Percentiles rank a stretch among this genome's conserved stretches.
These are phyloP conservation scores for Aspergillus homomorphus DNA, from an alignment of 495 filamentous ascomycete genomes.

Conservation along the genomic window DNA sequence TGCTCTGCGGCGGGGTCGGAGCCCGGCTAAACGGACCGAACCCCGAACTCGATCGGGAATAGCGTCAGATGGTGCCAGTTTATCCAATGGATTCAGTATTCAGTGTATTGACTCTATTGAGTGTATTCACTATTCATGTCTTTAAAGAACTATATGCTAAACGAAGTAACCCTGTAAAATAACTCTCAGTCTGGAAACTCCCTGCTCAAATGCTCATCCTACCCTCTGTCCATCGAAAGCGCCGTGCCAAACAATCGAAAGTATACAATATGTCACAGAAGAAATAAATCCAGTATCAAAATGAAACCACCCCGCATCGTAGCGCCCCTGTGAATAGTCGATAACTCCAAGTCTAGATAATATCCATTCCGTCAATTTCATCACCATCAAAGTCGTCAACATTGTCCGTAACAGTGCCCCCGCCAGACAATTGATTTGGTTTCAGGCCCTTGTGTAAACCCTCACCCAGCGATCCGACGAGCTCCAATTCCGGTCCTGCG, in stretches of 20 bases:
- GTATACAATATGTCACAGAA: neutral
- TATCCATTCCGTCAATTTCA: slow-evolving; percentile 71
- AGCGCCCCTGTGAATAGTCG: neutral
- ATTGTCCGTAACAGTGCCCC: slow-evolving; percentile 55
- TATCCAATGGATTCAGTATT: slow-evolving; percentile 1
- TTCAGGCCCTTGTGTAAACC: slow-evolving; percentile 47
- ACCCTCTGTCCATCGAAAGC: neutral
- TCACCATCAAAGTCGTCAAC: slow-evolving; percentile 61
- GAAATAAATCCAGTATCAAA: neutral
- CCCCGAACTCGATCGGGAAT: slow-evolving; percentile 14
- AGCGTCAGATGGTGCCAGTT: neutral
- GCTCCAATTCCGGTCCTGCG: slow-evolving; percentile 78
- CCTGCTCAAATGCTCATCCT: slow-evolving; percentile 3
- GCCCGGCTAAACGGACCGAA: slow-evolving; percentile 32
- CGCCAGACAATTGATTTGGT: slow-evolving; percentile 44
- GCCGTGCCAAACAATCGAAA: no score
- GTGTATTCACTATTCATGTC: no score
- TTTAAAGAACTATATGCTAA: no score
- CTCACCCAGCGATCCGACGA: slow-evolving; percentile 65
- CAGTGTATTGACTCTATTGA: no score
- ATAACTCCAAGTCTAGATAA: slow-evolving; percentile 34
- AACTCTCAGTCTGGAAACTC: neutral
- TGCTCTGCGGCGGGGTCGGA: neutral
- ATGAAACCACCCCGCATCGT: neutral
- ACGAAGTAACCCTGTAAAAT: no score